A percentile compares a stretch with the other conserved stretches of the same genome.
phyloP scores from a whole-genome alignment of 192 early-diverging fungal genomes.

The Coemansia sp. region DNA sequence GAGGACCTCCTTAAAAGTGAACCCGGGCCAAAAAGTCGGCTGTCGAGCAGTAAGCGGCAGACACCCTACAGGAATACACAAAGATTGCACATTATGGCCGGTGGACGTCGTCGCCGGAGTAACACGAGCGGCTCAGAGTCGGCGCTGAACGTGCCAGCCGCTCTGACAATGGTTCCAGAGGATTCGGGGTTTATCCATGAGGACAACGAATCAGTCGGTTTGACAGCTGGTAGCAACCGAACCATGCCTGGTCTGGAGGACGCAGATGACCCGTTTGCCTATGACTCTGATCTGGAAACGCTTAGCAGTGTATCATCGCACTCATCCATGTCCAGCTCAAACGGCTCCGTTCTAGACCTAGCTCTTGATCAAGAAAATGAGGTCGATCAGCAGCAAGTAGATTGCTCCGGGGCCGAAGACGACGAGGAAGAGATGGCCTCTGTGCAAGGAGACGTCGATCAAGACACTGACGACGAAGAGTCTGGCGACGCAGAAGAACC shows the following conservation, averaged over 20 bases:
- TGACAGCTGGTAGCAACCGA: background rate
- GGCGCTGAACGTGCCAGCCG: background rate
- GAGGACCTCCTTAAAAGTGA: background rate
- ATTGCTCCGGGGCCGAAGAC: background rate
- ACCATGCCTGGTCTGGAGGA: slow-evolving; percentile 8
- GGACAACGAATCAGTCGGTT: background rate
- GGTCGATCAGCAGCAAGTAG: slow-evolving; percentile 1
- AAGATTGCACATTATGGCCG: slow-evolving; percentile 7
- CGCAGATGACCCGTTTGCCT: slow-evolving; percentile 48
- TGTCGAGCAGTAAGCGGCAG: background rate
- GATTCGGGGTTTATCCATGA: slow-evolving; percentile 4
- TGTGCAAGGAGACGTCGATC: background rate
- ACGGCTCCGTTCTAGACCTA: slow-evolving; percentile 23
- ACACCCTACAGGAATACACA: background rate
- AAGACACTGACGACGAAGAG: slow-evolving; percentile 4
- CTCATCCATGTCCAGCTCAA: slow-evolving; percentile 44
- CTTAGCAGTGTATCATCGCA: slow-evolving; percentile 53
- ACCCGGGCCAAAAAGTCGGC: background rate
- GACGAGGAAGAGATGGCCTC: background rate
- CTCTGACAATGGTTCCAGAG: slow-evolving; percentile 1
- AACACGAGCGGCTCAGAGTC: slow-evolving; percentile 14
- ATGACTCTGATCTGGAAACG: slow-evolving; percentile 53
- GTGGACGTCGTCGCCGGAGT: slow-evolving; percentile 23
- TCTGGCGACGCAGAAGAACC: slow-evolving; percentile 1
- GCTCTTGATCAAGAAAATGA: slow-evolving; percentile 6